phyloP scores from a whole-genome alignment of 495 filamentous ascomycete species.

The Collariella sp. region DNA sequence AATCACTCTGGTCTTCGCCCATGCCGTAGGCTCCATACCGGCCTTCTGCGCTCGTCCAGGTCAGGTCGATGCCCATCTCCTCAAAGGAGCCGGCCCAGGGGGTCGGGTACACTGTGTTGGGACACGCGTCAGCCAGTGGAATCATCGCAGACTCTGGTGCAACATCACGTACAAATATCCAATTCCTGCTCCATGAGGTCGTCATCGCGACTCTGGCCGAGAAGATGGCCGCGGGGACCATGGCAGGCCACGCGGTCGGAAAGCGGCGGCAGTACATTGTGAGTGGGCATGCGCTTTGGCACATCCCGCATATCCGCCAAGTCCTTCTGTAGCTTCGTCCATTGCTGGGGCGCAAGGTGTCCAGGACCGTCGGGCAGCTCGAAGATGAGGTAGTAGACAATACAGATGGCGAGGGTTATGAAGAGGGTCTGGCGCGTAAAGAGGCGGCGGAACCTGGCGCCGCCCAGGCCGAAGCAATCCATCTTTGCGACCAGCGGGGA shows the following conservation, averaged over 20 bases:
- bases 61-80: constrained; percentile 21
- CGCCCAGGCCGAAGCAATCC: constrained; percentile 10
- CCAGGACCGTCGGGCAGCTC: constrained; percentile 10
- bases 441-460: constrained; percentile 16
- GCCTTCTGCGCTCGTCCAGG: constrained; percentile 20
- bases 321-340: neutral
- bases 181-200: constrained; percentile 18
- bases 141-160: neutral
- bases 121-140: constrained; percentile 10
- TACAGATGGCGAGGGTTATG: constrained; percentile 10
- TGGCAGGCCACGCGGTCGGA: constrained; percentile 18
- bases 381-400: constrained; percentile 16
- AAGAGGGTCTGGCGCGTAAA: constrained; percentile 19
- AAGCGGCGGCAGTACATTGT: constrained; percentile 20
- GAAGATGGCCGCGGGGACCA: constrained; percentile 24
- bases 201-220: constrained; percentile 25
- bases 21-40: constrained; percentile 29
- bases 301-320: constrained; percentile 8
- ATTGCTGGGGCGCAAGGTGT: neutral
- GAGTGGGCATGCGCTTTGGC: constrained; percentile 20
- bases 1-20: constrained; percentile 19
- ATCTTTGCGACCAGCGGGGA: constrained; percentile 2
- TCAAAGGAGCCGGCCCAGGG: constrained; percentile 28
- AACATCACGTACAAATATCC: constrained; percentile 15
- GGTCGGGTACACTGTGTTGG: constrained; percentile 19